phyloP scores from a whole-genome alignment of 1,139 yeast genomes.

The Komagataea norvegica region DNA sequence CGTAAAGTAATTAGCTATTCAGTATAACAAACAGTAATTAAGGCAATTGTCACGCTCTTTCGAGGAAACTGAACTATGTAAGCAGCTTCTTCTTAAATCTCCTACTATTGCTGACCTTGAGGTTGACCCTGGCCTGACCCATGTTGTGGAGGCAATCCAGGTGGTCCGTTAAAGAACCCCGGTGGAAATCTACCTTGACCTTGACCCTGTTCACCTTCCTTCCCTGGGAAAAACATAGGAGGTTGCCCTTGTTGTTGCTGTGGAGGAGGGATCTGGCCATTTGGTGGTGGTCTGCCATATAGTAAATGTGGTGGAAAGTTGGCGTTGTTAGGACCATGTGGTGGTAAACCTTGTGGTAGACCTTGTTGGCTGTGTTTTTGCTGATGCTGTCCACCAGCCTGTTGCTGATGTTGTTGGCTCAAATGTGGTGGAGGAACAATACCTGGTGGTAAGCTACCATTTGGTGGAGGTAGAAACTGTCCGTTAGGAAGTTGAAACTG shows the following conservation, averaged over 20 bases:
- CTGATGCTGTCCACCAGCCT: conserved; percentile 1
- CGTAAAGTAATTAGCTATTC: too few relatives aligned
- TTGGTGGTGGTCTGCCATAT: conserved; percentile 13
- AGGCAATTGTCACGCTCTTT: too few relatives aligned
- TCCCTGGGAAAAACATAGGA: conserved; percentile 15
- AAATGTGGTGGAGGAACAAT: conserved; percentile 16
- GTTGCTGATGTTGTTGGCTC: conserved; percentile 8
- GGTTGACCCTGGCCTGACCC: conserved; percentile 1
- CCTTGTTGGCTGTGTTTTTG: conserved; percentile 6
- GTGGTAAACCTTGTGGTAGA: conserved; percentile 2
- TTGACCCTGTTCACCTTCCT: conserved; percentile 11
- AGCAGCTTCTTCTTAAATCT: too few relatives aligned
- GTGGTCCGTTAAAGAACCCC: conserved; percentile 21
- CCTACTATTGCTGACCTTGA: conserved; percentile 1
- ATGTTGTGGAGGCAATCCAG: conserved; percentile 16
- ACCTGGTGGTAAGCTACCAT: conserved; percentile 11
- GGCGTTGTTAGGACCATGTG: conserved; percentile 1
- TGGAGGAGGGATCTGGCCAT: conserved; percentile 15
- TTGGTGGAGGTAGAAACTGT: conserved; percentile 16
- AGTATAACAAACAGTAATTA: too few relatives aligned
- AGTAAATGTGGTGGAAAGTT: conserved; percentile 18
- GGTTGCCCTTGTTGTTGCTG: too few relatives aligned
- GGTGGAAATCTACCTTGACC: conserved; percentile 21
- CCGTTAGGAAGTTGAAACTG: conserved; percentile 20
- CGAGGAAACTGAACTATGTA: too few relatives aligned